These are phyloP conservation scores for Talaromyces sp. DNA, from an alignment of 2,329 filamentous ascomycete genomes.

Conservation along the genomic window DNA sequence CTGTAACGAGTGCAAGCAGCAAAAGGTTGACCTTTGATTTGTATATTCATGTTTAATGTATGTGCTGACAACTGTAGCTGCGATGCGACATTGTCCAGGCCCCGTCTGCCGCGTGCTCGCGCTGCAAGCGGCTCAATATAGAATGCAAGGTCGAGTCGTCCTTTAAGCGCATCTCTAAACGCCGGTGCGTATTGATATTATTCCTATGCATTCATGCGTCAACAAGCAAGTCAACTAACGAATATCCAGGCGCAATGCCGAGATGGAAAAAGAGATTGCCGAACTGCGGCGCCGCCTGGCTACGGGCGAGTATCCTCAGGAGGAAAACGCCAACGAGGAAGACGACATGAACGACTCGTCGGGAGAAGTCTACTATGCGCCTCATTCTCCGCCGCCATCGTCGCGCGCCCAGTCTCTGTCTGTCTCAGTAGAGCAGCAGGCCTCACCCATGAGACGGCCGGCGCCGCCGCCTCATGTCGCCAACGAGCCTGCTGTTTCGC, in stretches of 20 bases:
- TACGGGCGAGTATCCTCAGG: slow-evolving; percentile 25
- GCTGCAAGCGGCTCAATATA: slow-evolving; percentile 57
- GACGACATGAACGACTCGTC: slow-evolving; percentile 27
- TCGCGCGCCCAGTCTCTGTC: slow-evolving; percentile 26
- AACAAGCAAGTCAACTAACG: neutral
- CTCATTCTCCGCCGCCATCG: slow-evolving; percentile 22
- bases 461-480: slow-evolving; percentile 23
- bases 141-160: slow-evolving; percentile 61
- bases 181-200: slow-evolving; percentile 30
- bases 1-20: slow-evolving; percentile 64
- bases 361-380: slow-evolving; percentile 27
- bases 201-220: too few species aligned
- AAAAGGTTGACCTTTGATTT: slow-evolving; percentile 48
- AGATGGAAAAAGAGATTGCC: slow-evolving; percentile 54
- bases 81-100: slow-evolving; percentile 62
- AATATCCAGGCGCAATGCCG: slow-evolving; percentile 52
- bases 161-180: slow-evolving; percentile 62
- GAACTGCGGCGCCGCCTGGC: slow-evolving; percentile 42
- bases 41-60: neutral
- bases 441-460: slow-evolving; percentile 24
- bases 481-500: slow-evolving; percentile 29
- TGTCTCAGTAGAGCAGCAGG: slow-evolving; percentile 27
- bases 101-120: slow-evolving; percentile 56
- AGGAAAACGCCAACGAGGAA: slow-evolving; percentile 16
- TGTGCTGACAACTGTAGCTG: slow-evolving; percentile 38